Evolutionary conservation across 2,329 filamentous ascomycete genomes (phyloP), one percentile per base, ranked within the genome.

Genomic region (Colletotrichum chlorophyti): DNA sequence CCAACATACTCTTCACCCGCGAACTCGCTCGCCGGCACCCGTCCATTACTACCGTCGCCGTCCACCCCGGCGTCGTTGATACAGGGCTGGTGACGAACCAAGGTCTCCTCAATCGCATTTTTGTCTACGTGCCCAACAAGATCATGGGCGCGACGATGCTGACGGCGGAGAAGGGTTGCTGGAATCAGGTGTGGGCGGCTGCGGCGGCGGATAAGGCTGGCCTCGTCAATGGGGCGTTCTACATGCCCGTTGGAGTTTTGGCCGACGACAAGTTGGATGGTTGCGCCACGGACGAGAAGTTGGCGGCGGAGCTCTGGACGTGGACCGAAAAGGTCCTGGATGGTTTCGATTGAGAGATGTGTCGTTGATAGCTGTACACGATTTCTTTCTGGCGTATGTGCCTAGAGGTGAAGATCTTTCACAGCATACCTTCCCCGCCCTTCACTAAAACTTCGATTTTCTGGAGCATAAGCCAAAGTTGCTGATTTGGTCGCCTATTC

Each of bases 221-320:
- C 15, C 47, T 68, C 3, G 61, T 60, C 2, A 58, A 41, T 12
- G 66, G 64, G 15, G 65, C 61, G 1, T 64, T 68, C 12, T 71
- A 70, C 35, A 64, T 66, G 53, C 72, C 72, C 1, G 69, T 72
- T 6, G 69, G 66, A 0, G 59, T 61, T 45, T 31, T 49, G 10
- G 62, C 65, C 14, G 47, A 48, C 4, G 66, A 67, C 2, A 64
- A 65, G 41, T 58, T 58, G n/a, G 49, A 47, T 46, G 65, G 64
- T 31, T 65, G 63, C 32, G 57, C 57, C 12, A 46, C 27, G 43
- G 66, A 70, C 53, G 65, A 69, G 34, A 59, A 68, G 4, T 49
- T 77, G 48, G 72, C 67, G 2, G 68, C 65, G 47, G 63, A 68
- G 65, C 45, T 79, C 57, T 78, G 74, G 75, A 64, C 70, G 19